Evolutionary conservation across 805 yeast genomes (phyloP).

Genomic region (Saccharomycopsis lassenensis): DNA sequence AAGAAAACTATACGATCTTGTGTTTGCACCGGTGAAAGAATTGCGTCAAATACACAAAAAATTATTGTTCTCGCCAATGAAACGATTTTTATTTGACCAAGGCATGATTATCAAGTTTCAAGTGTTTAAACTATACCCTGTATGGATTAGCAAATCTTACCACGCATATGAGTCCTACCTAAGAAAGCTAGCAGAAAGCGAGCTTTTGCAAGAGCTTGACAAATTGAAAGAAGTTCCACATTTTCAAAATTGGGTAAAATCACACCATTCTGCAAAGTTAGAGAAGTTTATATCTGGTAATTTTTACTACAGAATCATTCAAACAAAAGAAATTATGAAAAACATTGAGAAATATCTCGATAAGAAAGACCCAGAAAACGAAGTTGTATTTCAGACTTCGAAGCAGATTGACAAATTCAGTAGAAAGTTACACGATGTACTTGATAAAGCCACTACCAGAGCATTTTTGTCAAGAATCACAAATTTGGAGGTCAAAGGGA

Average conservation of each 20-base stretch:
- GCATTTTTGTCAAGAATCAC: constrained; percentile 12
- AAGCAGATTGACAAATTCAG: constrained; percentile 12
- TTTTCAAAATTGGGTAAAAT: constrained; percentile 13
- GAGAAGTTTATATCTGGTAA: constrained; percentile 14
- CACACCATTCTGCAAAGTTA: constrained; percentile 12
- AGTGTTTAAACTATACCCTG: constrained; percentile 13
- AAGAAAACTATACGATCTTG: constrained; percentile 7
- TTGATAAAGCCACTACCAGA: constrained; percentile 13
- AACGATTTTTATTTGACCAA: constrained; percentile 12
- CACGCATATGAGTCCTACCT: constrained; percentile 14
- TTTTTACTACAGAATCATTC: constrained; percentile 15
- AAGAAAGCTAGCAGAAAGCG: constrained; percentile 11
- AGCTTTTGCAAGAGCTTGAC: constrained; percentile 14
- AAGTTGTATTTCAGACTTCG: constrained; percentile 13
- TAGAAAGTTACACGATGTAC: constrained; percentile 10
- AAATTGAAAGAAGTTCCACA: constrained; percentile 8
- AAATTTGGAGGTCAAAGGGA: constrained; percentile 13
- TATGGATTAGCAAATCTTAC: constrained; percentile 16
- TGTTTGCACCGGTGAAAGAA: constrained; percentile 14
- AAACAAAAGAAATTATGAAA: constrained; percentile 16
- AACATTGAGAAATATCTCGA: constrained; percentile 10
- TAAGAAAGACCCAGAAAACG: constrained; percentile 13
- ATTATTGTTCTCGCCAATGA: constrained; percentile 15
- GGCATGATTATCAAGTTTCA: constrained; percentile 14
- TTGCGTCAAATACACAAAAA: constrained; percentile 13